A percentile compares a stretch with the other conserved stretches of the same genome.
Evolutionary conservation across 2,329 filamentous ascomycete species (phyloP).

Genomic region (Paracorniculantispora psalliotae): DNA sequence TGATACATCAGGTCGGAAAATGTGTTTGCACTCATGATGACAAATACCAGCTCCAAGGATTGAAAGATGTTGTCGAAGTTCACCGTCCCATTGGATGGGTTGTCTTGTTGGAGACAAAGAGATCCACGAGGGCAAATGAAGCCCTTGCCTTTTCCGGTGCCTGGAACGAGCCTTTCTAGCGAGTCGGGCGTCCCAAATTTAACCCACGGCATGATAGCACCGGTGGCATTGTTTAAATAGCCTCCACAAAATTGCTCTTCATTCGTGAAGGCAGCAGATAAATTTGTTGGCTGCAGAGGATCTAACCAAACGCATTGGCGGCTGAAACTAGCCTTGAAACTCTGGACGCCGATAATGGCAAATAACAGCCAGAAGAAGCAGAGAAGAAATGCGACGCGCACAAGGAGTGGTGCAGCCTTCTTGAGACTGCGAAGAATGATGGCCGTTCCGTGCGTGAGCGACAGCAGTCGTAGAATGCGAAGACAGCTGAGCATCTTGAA

Average conservation of each 20-base stretch:
- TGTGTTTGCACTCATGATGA: constrained; percentile 97
- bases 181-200: constrained; percentile 29
- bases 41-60: constrained; percentile 89
- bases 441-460: constrained; percentile 87
- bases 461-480: constrained; percentile 84
- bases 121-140: constrained; percentile 84
- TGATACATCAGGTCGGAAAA: constrained; percentile 94
- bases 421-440: constrained; percentile 94
- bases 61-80: constrained; percentile 94
- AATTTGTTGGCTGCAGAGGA: constrained; percentile 50
- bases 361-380: constrained; percentile 98
- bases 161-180: constrained; percentile 44
- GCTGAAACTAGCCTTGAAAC: constrained; percentile 79
- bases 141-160: constrained; percentile 63
- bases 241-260: constrained; percentile 81
- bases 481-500: constrained; percentile 97
- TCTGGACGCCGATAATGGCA: constrained; percentile 93
- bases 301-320: constrained; percentile 77
- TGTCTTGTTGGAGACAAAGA: constrained; percentile 71
- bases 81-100: constrained; percentile 79
- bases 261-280: constrained; percentile 55
- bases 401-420: constrained; percentile 83
- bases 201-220: constrained; percentile 62
- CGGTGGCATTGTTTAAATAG: constrained; percentile 59
- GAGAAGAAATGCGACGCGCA: constrained; percentile 91